These are phyloP conservation scores for Coffea canephora DNA, from an alignment of 257 asterid genomes.

Conservation along the genomic window DNA sequence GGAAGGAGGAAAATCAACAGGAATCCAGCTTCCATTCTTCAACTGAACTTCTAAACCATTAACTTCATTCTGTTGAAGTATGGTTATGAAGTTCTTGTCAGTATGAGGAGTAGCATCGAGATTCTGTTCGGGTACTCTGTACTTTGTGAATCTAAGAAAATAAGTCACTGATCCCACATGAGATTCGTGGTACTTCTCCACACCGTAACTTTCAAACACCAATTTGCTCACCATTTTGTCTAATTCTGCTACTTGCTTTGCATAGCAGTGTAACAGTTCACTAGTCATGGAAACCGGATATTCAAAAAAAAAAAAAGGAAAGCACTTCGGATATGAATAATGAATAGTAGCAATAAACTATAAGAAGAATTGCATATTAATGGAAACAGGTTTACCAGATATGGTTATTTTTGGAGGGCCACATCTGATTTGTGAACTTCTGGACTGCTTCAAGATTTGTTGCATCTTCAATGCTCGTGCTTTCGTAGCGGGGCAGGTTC, in stretches of 20 bases:
- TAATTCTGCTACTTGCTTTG: conserved; percentile 39
- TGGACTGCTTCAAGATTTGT: conserved; percentile 32
- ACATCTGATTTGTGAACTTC: conserved; percentile 44
- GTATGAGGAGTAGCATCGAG: neutral
- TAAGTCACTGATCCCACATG: conserved; percentile 46
- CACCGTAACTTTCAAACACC: conserved; percentile 57
- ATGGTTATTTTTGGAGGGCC: conserved; percentile 51
- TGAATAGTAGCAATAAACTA: neutral
- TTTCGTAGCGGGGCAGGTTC: conserved; percentile 51
- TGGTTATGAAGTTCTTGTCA: conserved; percentile 9
- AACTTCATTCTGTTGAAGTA: conserved; percentile 8
- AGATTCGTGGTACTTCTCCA: conserved; percentile 42
- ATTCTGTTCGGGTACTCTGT: conserved; percentile 25
- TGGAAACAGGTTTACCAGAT: conserved; percentile 31
- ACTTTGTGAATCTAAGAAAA: conserved; percentile 44
- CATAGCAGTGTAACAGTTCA: conserved; percentile 22
- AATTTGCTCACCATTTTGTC: conserved; percentile 49
- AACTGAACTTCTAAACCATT: conserved; percentile 3
- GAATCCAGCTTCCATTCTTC: conserved; percentile 8
- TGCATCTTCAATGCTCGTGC: conserved; percentile 55
- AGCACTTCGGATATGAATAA: no score
- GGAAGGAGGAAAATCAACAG: conserved; percentile 13
- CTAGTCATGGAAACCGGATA: neutral
- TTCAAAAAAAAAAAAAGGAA: neutral
- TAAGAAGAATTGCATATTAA: no score